These are phyloP conservation scores for Tylopilus subfusipes DNA, from an alignment of 768 basidiomycete genomes.

Conservation along the genomic window DNA sequence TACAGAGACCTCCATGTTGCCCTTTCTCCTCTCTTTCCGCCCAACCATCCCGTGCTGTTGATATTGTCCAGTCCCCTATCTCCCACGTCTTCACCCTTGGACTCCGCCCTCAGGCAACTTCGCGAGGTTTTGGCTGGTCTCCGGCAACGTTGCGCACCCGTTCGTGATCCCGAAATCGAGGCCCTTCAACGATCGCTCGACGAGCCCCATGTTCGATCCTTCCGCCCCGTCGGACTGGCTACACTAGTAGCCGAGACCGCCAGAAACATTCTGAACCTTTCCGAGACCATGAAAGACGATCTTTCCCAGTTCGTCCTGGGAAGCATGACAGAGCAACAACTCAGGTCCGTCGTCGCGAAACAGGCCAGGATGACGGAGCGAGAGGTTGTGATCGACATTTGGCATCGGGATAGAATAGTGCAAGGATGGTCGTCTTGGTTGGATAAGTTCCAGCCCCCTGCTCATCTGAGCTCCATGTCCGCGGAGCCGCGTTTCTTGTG, in stretches of 20 bases:
- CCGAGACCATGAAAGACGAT: conserved; percentile 67
- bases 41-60: conserved; percentile 45
- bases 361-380: conserved; percentile 57
- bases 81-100: conserved; percentile 66
- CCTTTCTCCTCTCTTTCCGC: conserved; percentile 57
- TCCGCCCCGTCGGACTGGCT: conserved; percentile 38
- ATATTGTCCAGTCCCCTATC: conserved; percentile 56
- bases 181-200: conserved; percentile 36
- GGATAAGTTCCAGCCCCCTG: neutral
- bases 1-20: conserved; percentile 52
- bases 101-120: conserved; percentile 52
- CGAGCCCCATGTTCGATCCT: conserved; percentile 26
- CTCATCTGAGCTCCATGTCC: conserved; percentile 11
- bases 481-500: conserved; percentile 33
- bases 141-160: conserved; percentile 62
- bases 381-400: conserved; percentile 49
- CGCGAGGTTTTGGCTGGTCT: conserved; percentile 51
- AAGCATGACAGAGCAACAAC: conserved; percentile 61
- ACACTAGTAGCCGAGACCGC: conserved; percentile 45
- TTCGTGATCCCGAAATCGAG: conserved; percentile 55
- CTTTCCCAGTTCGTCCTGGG: conserved; percentile 63
- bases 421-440: conserved; percentile 28
- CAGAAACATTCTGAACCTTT: conserved; percentile 46
- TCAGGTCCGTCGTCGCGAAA: conserved; percentile 44
- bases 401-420: conserved; percentile 35